Evolutionary conservation across 2,329 filamentous ascomycete genomes (phyloP).

Genomic region (Fusarium marasasianum): DNA sequence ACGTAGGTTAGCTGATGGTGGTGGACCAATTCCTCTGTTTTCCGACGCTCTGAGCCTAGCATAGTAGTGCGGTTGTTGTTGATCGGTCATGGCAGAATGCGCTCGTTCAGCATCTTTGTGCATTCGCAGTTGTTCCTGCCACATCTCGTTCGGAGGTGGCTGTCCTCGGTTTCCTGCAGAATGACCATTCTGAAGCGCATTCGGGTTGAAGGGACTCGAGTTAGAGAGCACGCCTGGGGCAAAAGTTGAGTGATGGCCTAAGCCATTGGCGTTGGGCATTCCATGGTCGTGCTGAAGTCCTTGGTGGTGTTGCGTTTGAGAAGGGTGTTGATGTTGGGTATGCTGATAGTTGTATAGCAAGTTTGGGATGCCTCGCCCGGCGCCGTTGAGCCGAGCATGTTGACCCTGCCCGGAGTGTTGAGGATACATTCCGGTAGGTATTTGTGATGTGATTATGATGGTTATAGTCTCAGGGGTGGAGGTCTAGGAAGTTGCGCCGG

Average conservation of each 20-base stretch:
- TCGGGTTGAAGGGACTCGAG: slow-evolving; percentile 67
- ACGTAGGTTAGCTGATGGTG: slow-evolving; percentile 60
- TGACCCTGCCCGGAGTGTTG: slow-evolving; percentile 73
- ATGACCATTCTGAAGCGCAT: slow-evolving; percentile 67
- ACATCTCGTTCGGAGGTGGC: slow-evolving; percentile 72
- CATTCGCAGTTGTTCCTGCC: slow-evolving; percentile 86
- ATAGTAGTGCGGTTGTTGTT: slow-evolving; percentile 75
- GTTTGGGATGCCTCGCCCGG: slow-evolving; percentile 65
- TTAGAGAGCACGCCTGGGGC: slow-evolving; percentile 64
- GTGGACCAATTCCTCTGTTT: slow-evolving; percentile 71
- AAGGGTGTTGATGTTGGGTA: slow-evolving; percentile 68
- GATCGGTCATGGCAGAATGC: slow-evolving; percentile 75
- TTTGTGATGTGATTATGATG: slow-evolving; percentile 25
- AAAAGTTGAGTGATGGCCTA: slow-evolving; percentile 55
- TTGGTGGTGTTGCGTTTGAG: slow-evolving; percentile 72
- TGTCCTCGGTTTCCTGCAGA: slow-evolving; percentile 59
- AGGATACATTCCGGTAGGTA: slow-evolving; percentile 72
- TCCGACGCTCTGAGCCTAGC: slow-evolving; percentile 75
- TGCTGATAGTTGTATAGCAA: slow-evolving; percentile 78
- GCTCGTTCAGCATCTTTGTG: slow-evolving; percentile 80
- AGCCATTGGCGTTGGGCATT: slow-evolving; percentile 62
- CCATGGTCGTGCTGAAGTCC: slow-evolving; percentile 67
- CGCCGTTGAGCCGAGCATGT: slow-evolving; percentile 76
- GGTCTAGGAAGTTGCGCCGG: slow-evolving; percentile 41
- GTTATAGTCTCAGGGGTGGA: slow-evolving; percentile 21